These are phyloP conservation scores for Scedosporium boydii DNA, from an alignment of 2,329 filamentous ascomycete species.

Conservation along the genomic window DNA sequence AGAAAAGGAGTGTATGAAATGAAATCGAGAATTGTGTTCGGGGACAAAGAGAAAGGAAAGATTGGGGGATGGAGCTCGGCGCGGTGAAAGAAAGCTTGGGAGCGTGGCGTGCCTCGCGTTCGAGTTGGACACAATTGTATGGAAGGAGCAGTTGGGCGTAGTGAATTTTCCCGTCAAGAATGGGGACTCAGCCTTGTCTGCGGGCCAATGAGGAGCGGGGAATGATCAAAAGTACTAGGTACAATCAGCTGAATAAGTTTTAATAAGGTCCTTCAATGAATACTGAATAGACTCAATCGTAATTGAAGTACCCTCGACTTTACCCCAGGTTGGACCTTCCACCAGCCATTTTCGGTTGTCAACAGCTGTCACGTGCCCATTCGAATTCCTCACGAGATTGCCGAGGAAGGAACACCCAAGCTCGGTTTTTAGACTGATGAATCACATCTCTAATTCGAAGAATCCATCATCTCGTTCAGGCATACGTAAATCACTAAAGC, in stretches of 20 bases:
- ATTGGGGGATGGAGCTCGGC: not conserved
- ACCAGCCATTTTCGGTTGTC: too few species aligned
- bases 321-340: too few species aligned
- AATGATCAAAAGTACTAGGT: not conserved
- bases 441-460: too few species aligned
- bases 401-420: too few species aligned
- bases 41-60: not conserved
- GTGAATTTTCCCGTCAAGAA: conserved; percentile 1
- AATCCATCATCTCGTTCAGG: too few species aligned
- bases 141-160: not conserved
- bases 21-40: conserved; percentile 3
- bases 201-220: not conserved
- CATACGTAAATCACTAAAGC: too few species aligned
- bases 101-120: conserved; percentile 3
- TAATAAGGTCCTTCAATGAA: too few species aligned
- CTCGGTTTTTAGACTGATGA: too few species aligned
- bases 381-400: too few species aligned
- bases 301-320: too few species aligned
- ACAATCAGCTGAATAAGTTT: not conserved
- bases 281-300: too few species aligned
- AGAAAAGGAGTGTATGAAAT: conserved; percentile 4
- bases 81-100: not conserved
- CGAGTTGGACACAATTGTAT: conserved; percentile 1
- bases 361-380: too few species aligned
- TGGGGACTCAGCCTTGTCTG: not conserved